These are phyloP conservation scores for Cantharellus anzutake DNA, from an alignment of 768 basidiomycete genomes.

Conservation along the genomic window DNA sequence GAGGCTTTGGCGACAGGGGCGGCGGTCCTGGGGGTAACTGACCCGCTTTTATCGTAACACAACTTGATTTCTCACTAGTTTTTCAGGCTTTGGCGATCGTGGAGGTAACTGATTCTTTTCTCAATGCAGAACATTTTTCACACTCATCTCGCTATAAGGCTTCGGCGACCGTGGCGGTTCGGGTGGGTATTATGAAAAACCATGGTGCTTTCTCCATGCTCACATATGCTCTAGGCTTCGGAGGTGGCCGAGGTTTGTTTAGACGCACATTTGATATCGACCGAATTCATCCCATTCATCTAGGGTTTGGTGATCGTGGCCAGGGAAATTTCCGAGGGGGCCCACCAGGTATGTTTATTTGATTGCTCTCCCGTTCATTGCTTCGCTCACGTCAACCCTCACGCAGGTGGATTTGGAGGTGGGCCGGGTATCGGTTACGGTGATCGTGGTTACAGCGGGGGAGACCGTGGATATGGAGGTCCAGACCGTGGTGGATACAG, in stretches of 20 bases:
- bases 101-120: neutral
- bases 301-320: conserved; percentile 29
- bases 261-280: neutral
- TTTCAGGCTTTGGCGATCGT: too few species aligned
- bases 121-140: neutral
- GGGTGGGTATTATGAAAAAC: conserved; percentile 47
- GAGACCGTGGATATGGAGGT: neutral
- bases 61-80: too few species aligned
- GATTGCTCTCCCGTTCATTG: neutral
- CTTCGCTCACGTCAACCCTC: neutral
- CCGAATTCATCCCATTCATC: conserved; percentile 11
- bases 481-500: neutral
- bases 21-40: conserved; percentile 33
- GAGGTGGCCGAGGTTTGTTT: neutral
- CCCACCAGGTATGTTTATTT: neutral
- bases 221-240: neutral
- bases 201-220: conserved; percentile 27
- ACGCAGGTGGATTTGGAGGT: conserved; percentile 14
- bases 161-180: conserved; percentile 53
- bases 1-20: conserved; percentile 18
- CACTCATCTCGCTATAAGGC: neutral
- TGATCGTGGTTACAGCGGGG: conserved; percentile 1
- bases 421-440: conserved; percentile 14
- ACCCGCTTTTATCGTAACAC: too few species aligned
- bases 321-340: conserved; percentile 12